A percentile compares a stretch with the other conserved stretches of the same genome.
These are phyloP conservation scores for Hypoxylon crocopeplum DNA, from an alignment of 495 filamentous ascomycete species.

Conservation along the genomic window DNA sequence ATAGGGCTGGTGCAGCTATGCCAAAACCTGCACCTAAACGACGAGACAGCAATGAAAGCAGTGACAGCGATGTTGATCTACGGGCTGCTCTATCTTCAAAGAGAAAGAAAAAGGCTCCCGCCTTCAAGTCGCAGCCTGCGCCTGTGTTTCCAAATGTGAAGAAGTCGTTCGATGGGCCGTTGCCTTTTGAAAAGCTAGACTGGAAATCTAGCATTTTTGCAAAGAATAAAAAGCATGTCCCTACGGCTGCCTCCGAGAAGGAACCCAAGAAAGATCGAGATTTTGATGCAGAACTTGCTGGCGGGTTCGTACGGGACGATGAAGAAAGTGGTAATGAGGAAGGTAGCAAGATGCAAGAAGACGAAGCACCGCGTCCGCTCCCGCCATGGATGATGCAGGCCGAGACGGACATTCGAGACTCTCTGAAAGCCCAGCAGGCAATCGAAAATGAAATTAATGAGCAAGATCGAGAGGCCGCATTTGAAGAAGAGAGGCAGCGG, in stretches of 20 bases:
- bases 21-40: constrained; percentile 43
- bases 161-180: constrained; percentile 74
- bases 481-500: constrained; percentile 51
- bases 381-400: constrained; percentile 84
- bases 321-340: constrained; percentile 39
- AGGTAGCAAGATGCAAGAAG: constrained; percentile 36
- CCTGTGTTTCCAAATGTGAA: constrained; percentile 48
- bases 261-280: constrained; percentile 31
- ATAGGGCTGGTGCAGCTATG: constrained; percentile 62
- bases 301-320: constrained; percentile 68
- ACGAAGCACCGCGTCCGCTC: constrained; percentile 58
- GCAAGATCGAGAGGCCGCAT: constrained; percentile 59
- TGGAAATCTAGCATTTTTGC: constrained; percentile 66
- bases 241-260: constrained; percentile 30
- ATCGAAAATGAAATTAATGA: constrained; percentile 54
- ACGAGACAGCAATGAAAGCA: constrained; percentile 53
- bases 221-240: constrained; percentile 51
- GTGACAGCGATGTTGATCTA: constrained; percentile 69
- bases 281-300: constrained; percentile 63
- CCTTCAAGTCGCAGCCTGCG: constrained; percentile 25
- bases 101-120: constrained; percentile 47
- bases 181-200: constrained; percentile 89
- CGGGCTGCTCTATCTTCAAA: constrained; percentile 61
- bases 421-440: constrained; percentile 53
- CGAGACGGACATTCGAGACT: constrained; percentile 58